Evolutionary conservation across 1,284 basidiomycete genomes (phyloP).

Genomic region (Anthracocystis setariae): DNA sequence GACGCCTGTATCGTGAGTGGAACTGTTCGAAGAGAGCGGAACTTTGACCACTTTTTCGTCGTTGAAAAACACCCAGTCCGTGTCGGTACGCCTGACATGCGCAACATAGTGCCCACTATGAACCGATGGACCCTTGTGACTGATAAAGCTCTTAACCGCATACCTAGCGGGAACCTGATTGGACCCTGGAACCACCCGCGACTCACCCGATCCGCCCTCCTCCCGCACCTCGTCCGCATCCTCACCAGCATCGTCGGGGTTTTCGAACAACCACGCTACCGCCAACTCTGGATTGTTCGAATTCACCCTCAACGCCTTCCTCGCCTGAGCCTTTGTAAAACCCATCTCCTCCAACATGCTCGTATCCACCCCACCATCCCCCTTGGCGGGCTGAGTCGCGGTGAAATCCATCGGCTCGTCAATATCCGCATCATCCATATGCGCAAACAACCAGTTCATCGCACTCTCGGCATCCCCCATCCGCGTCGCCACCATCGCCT

Average conservation of each 20-base stretch:
- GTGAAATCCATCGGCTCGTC: slow-evolving; percentile 77
- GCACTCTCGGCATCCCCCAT: slow-evolving; percentile 78
- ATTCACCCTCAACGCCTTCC: slow-evolving; percentile 88
- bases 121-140: slow-evolving; percentile 84
- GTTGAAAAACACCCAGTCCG: slow-evolving; percentile 60
- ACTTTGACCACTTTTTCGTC: slow-evolving; percentile 53
- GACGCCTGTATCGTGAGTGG: slow-evolving; percentile 39
- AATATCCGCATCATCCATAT: slow-evolving; percentile 94
- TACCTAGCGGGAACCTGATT: slow-evolving; percentile 78
- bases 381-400: slow-evolving; percentile 1
- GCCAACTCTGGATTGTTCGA: slow-evolving; percentile 82
- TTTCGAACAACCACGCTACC: slow-evolving; percentile 96
- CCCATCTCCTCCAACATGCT: slow-evolving; percentile 88
- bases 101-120: slow-evolving; percentile 90
- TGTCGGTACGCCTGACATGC: slow-evolving; percentile 72
- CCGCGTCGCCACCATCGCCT: slow-evolving; percentile 85
- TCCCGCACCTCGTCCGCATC: slow-evolving; percentile 67
- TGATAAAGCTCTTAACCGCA: slow-evolving; percentile 88
- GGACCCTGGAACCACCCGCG: slow-evolving; percentile 53
- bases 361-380: slow-evolving; percentile 64
- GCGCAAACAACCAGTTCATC: slow-evolving; percentile 93
- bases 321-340: slow-evolving; percentile 83
- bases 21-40: slow-evolving; percentile 26
- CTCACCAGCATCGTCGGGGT: slow-evolving; percentile 85
- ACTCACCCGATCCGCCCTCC: slow-evolving; percentile 6